Base-by-base conservation (phyloP, 1,284 basidiomycete genomes). In the Puccinia hordei region DNA sequence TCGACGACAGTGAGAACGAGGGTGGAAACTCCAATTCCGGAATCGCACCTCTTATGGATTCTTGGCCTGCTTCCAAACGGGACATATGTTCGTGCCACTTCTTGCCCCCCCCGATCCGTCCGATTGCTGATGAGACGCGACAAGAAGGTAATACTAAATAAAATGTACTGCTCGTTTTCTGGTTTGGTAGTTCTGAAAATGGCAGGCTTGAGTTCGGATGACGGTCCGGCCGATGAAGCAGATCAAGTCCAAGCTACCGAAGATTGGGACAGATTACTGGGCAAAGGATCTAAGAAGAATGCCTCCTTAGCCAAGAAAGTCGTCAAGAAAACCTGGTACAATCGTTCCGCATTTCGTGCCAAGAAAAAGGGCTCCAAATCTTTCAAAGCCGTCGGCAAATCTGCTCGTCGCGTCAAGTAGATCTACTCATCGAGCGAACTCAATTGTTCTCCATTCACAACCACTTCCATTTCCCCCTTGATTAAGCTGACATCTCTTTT, bases 61-160 rank as follows among this genome's bases (percentile, higher is more conserved):
- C 66, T 15, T 68, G 66, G 66, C 38, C 66, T n/a, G 38, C 66
- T 30, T 38, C 33, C 38, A 68, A 68, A 68, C 66, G 66, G 27
- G 27, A 27, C 41, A 22, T 68, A 5, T 68, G 66, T 68, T 3
- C 10, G 66, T 68, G 13, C 13, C 38, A 8, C 27, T 44, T 49
- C 57, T 59, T 12, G 5, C 22, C 27, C n/a, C 12, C 30, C 24
- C 38, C 27, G 10, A 46, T 38, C 38, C 19, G 5, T 30, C 35
- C 49, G 12, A 17, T 68, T 9, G 17, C 49, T 68, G 41, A 4
- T 27, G 57, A 24, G 9, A 22, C 12, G 10, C n/a, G 15, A 15
- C 1, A 13, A 27, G 2, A 68, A 19, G n/a, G n/a, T n/a, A 49
- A 49, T 27, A 46, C 66, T 33, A 68, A 68, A 4, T 3, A 27